Evolutionary conservation across 352 stramenopile genomes (phyloP).

Genomic region (Salisapilia sapeloensis): DNA sequence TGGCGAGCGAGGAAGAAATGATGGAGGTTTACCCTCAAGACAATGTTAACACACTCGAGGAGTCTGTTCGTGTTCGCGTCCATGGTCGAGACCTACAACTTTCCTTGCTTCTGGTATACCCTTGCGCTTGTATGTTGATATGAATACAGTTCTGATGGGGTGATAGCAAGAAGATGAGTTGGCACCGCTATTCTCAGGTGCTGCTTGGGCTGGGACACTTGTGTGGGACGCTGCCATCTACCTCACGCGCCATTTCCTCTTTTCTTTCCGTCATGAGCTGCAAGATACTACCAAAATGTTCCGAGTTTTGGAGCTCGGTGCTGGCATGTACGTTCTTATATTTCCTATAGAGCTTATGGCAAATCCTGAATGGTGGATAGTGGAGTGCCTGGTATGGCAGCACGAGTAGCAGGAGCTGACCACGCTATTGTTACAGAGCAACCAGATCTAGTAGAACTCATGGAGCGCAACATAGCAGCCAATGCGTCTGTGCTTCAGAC

Average conservation of each 20-base stretch:
- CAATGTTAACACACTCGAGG: conserved; percentile 37
- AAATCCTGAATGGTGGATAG: conserved; percentile 5
- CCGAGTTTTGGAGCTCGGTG: conserved; percentile 69
- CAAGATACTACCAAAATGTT: conserved; percentile 9
- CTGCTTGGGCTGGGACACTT: conserved; percentile 85
- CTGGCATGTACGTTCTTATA: conserved; percentile 41
- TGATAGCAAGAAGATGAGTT: conserved; percentile 71
- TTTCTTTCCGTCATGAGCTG: conserved; percentile 21
- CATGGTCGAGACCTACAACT: conserved; percentile 30
- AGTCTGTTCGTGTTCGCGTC: conserved; percentile 32
- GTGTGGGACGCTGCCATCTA: conserved; percentile 76
- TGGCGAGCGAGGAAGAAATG: conserved; percentile 1
- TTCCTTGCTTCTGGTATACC: conserved; percentile 36
- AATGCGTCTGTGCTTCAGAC: conserved; percentile 21
- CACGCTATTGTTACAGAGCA: conserved; percentile 86
- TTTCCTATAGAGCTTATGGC: not conserved
- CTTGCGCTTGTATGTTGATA: conserved; percentile 5
- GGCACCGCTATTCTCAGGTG: conserved; percentile 86
- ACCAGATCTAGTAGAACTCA: conserved; percentile 75
- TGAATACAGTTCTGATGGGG: not conserved
- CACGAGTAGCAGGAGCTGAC: conserved; percentile 50
- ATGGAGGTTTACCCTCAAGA: conserved; percentile 35
- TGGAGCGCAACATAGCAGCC: conserved; percentile 47
- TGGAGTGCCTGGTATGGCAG: conserved; percentile 86
- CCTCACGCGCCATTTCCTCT: conserved; percentile 33